Evolutionary conservation across 2,329 filamentous ascomycete genomes (phyloP).

Genomic region (Gaeumannomyces tritici): DNA sequence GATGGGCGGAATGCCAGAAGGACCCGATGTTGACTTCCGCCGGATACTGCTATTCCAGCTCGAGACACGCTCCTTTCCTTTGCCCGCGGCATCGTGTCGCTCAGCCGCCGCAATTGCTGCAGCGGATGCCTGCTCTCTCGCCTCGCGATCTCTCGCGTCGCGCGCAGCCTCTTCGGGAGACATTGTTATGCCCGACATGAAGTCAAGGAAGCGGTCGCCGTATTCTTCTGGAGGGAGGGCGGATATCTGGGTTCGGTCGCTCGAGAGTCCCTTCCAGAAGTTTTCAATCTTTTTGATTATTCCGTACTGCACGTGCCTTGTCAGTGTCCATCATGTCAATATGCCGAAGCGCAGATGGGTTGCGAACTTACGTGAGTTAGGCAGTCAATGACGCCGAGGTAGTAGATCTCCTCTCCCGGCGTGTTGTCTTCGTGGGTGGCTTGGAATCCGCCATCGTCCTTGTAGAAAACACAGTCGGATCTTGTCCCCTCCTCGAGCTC

Average conservation of each 20-base stretch:
- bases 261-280: conserved; percentile 89
- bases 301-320: conserved; percentile 58
- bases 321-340: conserved; percentile 6
- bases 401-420: conserved; percentile 88
- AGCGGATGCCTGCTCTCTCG: conserved; percentile 39
- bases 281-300: conserved; percentile 91
- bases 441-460: conserved; percentile 85
- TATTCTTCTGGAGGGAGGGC: conserved; percentile 85
- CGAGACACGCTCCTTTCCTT: conserved; percentile 23
- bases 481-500: conserved; percentile 69
- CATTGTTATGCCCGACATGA: conserved; percentile 85
- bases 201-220: conserved; percentile 86
- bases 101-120: conserved; percentile 23
- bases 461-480: conserved; percentile 70
- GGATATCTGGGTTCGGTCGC: conserved; percentile 80
- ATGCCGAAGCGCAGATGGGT: background rate
- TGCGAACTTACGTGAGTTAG: conserved; percentile 73
- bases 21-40: conserved; percentile 14
- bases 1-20: conserved; percentile 29
- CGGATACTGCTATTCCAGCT: conserved; percentile 26
- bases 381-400: conserved; percentile 96
- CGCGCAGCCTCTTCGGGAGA: conserved; percentile 73
- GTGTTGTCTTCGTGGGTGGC: conserved; percentile 86
- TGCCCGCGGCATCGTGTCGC: conserved; percentile 16
- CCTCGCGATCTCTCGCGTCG: conserved; percentile 39